Evolutionary conservation across 2,329 filamentous ascomycete species (phyloP).

Genomic region (Plenodomus tracheiphilus): DNA sequence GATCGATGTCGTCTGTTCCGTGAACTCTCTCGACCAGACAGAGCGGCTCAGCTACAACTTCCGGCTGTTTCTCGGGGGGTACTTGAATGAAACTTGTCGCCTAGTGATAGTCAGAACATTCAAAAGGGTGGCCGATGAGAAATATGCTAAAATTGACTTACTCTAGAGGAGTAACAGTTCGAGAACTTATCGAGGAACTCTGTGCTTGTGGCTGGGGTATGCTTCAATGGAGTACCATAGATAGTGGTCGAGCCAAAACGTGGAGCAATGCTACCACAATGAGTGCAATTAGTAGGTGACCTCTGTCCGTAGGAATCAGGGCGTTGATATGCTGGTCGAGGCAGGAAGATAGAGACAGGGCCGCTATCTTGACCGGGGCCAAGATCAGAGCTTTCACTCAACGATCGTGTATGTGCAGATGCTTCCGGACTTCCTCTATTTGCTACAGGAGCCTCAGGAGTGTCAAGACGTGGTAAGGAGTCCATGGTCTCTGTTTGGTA

Average conservation of each 20-base stretch:
- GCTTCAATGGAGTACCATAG: constrained; percentile 6
- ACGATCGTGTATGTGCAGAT: neutral
- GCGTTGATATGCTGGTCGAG: constrained; percentile 6
- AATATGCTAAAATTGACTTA: neutral
- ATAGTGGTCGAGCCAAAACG: constrained; percentile 7
- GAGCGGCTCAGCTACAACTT: constrained; percentile 3
- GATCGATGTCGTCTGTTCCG: constrained; percentile 7
- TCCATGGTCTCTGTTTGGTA: neutral
- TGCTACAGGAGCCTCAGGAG: neutral
- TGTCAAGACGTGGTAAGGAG: neutral
- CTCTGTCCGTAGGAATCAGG: constrained; percentile 5
- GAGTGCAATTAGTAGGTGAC: constrained; percentile 3
- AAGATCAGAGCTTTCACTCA: neutral
- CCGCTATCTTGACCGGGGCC: neutral
- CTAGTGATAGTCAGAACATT: neutral
- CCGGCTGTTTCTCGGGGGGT: constrained; percentile 1
- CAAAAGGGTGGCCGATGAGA: neutral
- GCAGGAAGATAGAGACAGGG: neutral
- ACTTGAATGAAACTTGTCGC: constrained; percentile 1
- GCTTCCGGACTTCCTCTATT: neutral
- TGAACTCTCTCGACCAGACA: constrained; percentile 8
- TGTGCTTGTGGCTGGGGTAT: constrained; percentile 5
- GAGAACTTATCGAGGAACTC: constrained; percentile 1
- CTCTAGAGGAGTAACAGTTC: neutral
- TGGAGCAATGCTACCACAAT: constrained; percentile 7